phyloP scores from a whole-genome alignment of 306 rosid species.

The Prunus salicina region DNA sequence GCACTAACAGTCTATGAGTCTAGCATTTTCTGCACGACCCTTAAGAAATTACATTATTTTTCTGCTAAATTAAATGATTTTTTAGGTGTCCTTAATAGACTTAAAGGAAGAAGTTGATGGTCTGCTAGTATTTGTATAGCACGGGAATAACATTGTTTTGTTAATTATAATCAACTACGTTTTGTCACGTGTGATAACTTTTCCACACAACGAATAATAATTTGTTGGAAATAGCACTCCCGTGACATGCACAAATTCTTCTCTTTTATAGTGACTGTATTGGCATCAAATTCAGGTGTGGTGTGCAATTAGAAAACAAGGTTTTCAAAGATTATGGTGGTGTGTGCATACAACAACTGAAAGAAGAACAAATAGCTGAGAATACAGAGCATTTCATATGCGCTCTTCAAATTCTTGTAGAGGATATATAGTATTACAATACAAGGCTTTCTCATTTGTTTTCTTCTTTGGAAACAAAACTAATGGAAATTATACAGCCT shows the following conservation, averaged over 20 bases:
- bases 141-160: too few relatives aligned
- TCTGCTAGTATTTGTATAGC: not conserved
- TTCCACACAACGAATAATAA: accelerated
- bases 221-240: too few relatives aligned
- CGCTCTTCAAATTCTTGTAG: constrained; percentile 15
- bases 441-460: constrained; percentile 25
- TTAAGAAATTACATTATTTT: too few relatives aligned
- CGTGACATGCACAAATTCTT: too few relatives aligned
- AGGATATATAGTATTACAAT: constrained; percentile 4
- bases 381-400: constrained; percentile 15
- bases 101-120: not conserved
- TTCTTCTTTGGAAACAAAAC: constrained; percentile 1
- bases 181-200: accelerated
- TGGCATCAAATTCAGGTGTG: not conserved
- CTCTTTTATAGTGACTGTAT: too few relatives aligned
- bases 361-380: not conserved
- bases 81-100: not conserved
- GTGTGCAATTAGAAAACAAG: not conserved
- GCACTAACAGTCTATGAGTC: not conserved
- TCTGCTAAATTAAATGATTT: too few relatives aligned
- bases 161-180: too few relatives aligned
- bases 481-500: constrained; percentile 26
- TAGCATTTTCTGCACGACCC: too few relatives aligned
- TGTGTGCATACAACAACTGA: not conserved
- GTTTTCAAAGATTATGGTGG: not conserved